Percentiles rank a stretch among this genome's conserved stretches.
Evolutionary conservation across 257 asterid genomes (phyloP).

Genomic region (Nicotiana benthamiana): DNA sequence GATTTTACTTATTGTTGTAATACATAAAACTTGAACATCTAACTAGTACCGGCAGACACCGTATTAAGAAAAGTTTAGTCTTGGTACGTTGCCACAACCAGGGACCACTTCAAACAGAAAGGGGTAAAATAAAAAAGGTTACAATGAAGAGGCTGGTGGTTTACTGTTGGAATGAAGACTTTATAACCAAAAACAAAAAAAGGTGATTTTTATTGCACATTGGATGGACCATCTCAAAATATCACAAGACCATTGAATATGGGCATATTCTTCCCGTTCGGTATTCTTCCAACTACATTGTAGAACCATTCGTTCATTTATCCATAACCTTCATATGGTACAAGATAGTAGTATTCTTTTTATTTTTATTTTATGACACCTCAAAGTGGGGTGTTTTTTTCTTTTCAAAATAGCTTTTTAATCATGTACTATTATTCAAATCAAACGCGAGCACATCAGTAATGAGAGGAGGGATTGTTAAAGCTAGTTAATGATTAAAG

Average conservation of each 20-base stretch:
- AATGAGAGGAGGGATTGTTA: too few relatives aligned
- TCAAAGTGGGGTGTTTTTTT: too few relatives aligned
- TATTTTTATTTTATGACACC: too few relatives aligned
- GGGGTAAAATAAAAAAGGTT: neutral
- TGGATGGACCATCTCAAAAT: conserved; percentile 11
- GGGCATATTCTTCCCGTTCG: conserved; percentile 21
- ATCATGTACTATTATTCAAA: too few relatives aligned
- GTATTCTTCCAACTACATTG: neutral
- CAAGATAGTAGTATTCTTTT: neutral
- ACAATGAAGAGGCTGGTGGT: neutral
- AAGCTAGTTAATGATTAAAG: too few relatives aligned
- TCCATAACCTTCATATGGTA: neutral
- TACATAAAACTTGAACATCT: too few relatives aligned
- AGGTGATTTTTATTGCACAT: neutral
- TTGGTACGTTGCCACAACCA: neutral
- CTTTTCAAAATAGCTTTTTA: too few relatives aligned
- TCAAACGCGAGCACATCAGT: too few relatives aligned
- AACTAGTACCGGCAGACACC: neutral
- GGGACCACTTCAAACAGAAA: neutral
- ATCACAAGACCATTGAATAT: conserved; percentile 18
- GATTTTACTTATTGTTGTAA: too few relatives aligned
- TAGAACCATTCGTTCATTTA: conserved; percentile 8
- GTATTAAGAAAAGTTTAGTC: neutral
- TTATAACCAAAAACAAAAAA: neutral
- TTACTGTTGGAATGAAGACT: neutral